phyloP scores from a whole-genome alignment of 108 stramenopile genomes.

The Craspedostauros australis region DNA sequence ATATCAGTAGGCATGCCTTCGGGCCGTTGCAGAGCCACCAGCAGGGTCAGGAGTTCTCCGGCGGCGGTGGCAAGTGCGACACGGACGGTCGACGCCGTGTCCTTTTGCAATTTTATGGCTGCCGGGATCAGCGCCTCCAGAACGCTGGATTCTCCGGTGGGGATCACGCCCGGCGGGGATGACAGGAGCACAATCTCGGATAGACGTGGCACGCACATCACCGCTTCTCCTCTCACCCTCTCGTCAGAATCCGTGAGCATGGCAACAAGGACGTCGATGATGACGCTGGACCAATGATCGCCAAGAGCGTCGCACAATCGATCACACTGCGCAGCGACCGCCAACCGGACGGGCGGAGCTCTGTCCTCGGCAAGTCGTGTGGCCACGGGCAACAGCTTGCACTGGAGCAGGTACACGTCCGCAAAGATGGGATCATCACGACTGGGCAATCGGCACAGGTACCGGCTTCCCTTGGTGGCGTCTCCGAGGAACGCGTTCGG shows the following conservation, averaged over 20 bases:
- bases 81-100: constrained; percentile 57
- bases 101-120: constrained; percentile 73
- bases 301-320: constrained; percentile 76
- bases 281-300: constrained; percentile 85
- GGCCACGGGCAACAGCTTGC: constrained; percentile 84
- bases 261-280: constrained; percentile 82
- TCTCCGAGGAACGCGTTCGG: constrained; percentile 87
- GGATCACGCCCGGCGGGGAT: constrained; percentile 31
- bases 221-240: constrained; percentile 77
- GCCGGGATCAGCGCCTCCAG: constrained; percentile 75
- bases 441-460: constrained; percentile 69
- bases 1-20: constrained; percentile 4
- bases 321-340: constrained; percentile 87
- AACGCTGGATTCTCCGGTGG: constrained; percentile 51
- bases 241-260: constrained; percentile 77
- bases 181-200: constrained; percentile 56
- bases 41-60: constrained; percentile 74
- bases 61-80: constrained; percentile 77
- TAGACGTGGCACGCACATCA: constrained; percentile 79
- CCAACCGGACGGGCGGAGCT: constrained; percentile 68
- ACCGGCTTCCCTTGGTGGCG: constrained; percentile 79
- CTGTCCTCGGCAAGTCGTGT: constrained; percentile 83
- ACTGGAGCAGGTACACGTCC: constrained; percentile 85
- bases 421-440: constrained; percentile 79
- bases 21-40: constrained; percentile 58